Base-by-base conservation (phyloP, 768 basidiomycete genomes). In the Leccinum subtestaceum region DNA sequence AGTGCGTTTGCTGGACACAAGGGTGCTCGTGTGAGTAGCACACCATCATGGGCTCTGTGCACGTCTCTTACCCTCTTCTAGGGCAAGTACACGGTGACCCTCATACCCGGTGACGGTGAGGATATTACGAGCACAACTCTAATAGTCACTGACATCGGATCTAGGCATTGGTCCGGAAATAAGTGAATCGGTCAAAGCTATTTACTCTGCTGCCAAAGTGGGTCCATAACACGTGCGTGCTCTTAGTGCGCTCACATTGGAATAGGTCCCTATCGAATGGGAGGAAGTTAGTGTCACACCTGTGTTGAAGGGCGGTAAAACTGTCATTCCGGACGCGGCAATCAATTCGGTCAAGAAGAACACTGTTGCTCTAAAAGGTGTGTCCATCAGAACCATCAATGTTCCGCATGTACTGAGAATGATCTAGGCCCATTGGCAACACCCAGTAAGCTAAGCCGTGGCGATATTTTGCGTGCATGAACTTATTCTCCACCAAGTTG, bases 151-250 rank as follows among this genome's bases (percentile, higher is more conserved):
- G 62, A 69, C 63, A 51, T 65, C 59, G 59, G 31, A 19, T 15
- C 19, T 67, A 95, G 95, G 96, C 73, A 99, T 99, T 79, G 97
- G 97, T 48, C 95, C 97, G 38, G 97, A 99, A 80, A 98, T 99
- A 67, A 91, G 93, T 77, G 83, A 97, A 81, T 89, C 95, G 63
- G 87, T 99, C 70, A 97, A 96, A 78, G 79, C 86, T 63, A 98
- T 99, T 71, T 98, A 96, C 76, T 77, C 80, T 38, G 89, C 91
- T 63, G 96, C 97, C 63, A 83, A 89, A 55, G 94, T 93, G 68
- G 53, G 76, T 67, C 43, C 34, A 27, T 25, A 23, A 62, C 55
- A 53, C 21, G 31, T 61, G 50, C 43, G 21, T 56, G 34, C 53
- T 19, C n/a, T 36, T 47, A 60, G 5, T 52, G 21, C 50, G 19